Conservation (phyloP, 495 filamentous ascomycete species). For the Hypoxylon crocopeplum region DNA sequence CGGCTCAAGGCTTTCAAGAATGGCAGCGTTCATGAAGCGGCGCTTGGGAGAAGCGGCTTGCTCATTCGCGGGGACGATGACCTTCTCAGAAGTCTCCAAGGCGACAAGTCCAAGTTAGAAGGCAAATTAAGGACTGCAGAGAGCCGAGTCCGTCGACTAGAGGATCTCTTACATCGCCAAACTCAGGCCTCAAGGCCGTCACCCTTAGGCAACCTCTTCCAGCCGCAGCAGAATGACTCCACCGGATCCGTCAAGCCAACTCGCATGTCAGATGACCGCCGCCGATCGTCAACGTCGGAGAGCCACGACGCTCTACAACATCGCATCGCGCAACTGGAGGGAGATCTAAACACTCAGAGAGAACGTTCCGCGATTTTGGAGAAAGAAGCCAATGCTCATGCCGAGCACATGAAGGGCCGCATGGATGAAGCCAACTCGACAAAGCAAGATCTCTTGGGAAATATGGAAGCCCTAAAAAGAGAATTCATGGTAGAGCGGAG, state of each 20-base stretch:
- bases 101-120: slow-evolving; percentile 81
- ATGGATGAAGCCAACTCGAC: slow-evolving; percentile 86
- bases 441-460: slow-evolving; percentile 92
- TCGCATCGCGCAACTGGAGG: slow-evolving; percentile 79
- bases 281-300: slow-evolving; percentile 44
- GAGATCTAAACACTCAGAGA: slow-evolving; percentile 69
- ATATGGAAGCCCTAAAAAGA: slow-evolving; percentile 87
- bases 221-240: slow-evolving; percentile 51
- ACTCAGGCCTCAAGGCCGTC: slow-evolving; percentile 73
- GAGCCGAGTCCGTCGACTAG: slow-evolving; percentile 87
- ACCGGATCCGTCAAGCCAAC: slow-evolving; percentile 50
- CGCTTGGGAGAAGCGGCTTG: slow-evolving; percentile 78
- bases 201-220: slow-evolving; percentile 69
- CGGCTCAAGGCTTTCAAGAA: slow-evolving; percentile 93
- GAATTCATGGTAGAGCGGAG: slow-evolving; percentile 88
- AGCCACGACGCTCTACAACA: slow-evolving; percentile 47
- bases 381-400: slow-evolving; percentile 64
- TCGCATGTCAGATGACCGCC: slow-evolving; percentile 44
- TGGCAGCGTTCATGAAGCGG: slow-evolving; percentile 89
- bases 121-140: slow-evolving; percentile 85
- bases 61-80: slow-evolving; percentile 84
- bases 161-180: slow-evolving; percentile 91
- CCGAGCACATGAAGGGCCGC: slow-evolving; percentile 68
- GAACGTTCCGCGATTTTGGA: slow-evolving; percentile 61
- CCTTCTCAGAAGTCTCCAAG: slow-evolving; percentile 67